phyloP scores from a whole-genome alignment of 2,329 filamentous ascomycete species.

The Ceratocystis alfenasii region DNA sequence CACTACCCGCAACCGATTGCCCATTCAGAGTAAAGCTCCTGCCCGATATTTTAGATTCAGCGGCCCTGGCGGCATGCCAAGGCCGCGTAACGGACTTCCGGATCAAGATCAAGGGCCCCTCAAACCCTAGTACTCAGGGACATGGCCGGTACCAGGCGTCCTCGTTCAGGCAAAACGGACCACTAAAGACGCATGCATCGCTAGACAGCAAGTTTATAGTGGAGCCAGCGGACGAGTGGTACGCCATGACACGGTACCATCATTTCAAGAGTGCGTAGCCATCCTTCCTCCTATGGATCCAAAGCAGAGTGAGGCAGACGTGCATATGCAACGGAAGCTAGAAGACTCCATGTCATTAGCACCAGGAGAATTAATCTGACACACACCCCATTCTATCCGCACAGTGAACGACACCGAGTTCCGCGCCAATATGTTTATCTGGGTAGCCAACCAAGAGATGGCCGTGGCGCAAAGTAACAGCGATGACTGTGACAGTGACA shows the following conservation, averaged over 20 bases:
- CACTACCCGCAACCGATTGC: neutral
- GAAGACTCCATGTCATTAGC: too few species aligned
- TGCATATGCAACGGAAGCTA: too few species aligned
- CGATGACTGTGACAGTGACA: constrained; percentile 18
- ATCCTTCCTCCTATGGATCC: too few species aligned
- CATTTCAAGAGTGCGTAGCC: constrained; percentile 12
- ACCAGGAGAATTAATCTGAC: neutral
- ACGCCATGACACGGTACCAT: constrained; percentile 19
- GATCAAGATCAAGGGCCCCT: neutral
- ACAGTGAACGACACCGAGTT: constrained; percentile 48
- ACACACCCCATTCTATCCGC: neutral
- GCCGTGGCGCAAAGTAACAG: constrained; percentile 40
- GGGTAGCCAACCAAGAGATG: constrained; percentile 46
- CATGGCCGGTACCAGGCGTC: constrained; percentile 14
- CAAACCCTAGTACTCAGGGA: neutral
- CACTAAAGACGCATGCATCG: constrained; percentile 13
- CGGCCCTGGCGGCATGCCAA: neutral
- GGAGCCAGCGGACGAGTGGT: constrained; percentile 19
- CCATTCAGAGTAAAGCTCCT: neutral
- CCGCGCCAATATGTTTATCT: constrained; percentile 46
- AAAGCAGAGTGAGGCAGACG: neutral
- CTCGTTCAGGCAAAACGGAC: neutral
- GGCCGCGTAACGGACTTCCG: constrained; percentile 6
- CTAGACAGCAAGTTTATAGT: constrained; percentile 17
- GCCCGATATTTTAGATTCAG: neutral